Evolutionary conservation across 148 eudicot species (phyloP).

Genomic region (Amaranthus cruentus): DNA sequence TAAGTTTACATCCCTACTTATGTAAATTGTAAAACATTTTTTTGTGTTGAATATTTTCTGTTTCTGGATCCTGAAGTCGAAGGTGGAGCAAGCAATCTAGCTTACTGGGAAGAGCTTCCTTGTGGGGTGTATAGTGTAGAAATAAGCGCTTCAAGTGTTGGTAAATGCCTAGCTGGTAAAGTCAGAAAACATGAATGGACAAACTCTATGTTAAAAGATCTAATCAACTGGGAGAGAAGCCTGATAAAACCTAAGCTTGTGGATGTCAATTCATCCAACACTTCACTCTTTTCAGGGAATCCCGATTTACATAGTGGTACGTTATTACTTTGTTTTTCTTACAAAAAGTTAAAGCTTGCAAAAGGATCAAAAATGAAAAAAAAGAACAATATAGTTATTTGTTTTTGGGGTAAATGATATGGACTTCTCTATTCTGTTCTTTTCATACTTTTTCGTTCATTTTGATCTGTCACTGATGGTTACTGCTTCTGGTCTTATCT

Average conservation of each 20-base stretch:
- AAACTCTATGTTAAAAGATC: constrained; percentile 43
- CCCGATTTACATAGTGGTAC: constrained; percentile 24
- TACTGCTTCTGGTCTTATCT: not conserved
- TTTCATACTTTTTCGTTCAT: not conserved
- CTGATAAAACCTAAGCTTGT: constrained; percentile 53
- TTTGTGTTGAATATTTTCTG: not conserved
- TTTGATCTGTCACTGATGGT: not conserved
- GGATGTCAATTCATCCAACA: constrained; percentile 22
- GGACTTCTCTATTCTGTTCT: not conserved
- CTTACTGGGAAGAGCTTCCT: constrained; percentile 92
- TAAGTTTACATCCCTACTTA: not conserved
- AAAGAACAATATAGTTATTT: not conserved
- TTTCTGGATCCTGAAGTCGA: constrained; percentile 47
- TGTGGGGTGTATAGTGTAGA: constrained; percentile 81
- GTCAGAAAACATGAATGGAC: constrained; percentile 73
- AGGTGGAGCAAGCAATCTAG: constrained; percentile 31
- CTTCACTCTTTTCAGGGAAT: constrained; percentile 12
- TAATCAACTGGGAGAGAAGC: constrained; percentile 75
- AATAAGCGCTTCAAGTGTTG: constrained; percentile 34
- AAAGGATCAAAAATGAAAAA: not conserved
- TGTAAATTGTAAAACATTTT: not conserved
- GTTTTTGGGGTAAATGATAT: not conserved
- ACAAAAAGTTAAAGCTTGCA: not conserved
- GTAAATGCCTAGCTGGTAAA: constrained; percentile 45
- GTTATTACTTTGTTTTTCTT: constrained; percentile 5